Percentiles rank a stretch among this genome's conserved stretches.
phyloP scores from a whole-genome alignment of 805 yeast species.

The Jamesozyma lodderae region DNA sequence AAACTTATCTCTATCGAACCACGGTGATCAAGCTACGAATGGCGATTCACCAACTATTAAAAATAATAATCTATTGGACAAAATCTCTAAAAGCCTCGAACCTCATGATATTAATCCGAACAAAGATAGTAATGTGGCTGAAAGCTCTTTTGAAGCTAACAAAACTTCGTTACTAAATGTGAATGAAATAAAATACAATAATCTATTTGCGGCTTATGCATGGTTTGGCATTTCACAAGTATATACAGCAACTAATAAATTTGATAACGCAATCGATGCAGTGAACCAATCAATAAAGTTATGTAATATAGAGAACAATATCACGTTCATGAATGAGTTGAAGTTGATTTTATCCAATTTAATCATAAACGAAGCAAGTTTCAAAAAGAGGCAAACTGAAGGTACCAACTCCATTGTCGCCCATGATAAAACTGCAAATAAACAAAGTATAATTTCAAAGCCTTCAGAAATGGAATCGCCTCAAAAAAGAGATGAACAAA shows the following conservation, averaged over 20 bases:
- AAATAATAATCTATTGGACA: not conserved
- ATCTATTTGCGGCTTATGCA: slow-evolving; percentile 18
- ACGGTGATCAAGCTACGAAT: no score
- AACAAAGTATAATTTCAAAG: not conserved
- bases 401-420: not conserved
- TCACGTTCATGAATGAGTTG: not conserved
- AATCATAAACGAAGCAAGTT: slow-evolving; percentile 2
- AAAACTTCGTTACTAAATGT: slow-evolving; percentile 1
- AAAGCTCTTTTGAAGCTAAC: no score
- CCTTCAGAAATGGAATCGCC: not conserved
- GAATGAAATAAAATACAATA: slow-evolving; percentile 8
- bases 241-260: slow-evolving; percentile 14
- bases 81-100: no score
- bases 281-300: slow-evolving; percentile 12
- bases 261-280: slow-evolving; percentile 17
- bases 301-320: slow-evolving; percentile 11
- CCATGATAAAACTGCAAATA: not conserved
- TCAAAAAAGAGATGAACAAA: not conserved
- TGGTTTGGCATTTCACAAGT: slow-evolving; percentile 27
- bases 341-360: slow-evolving; percentile 5
- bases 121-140: not conserved
- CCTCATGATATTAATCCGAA: not conserved
- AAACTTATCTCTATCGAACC: slow-evolving; percentile 26
- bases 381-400: slow-evolving; percentile 1
- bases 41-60: not conserved